Conservation (phyloP, 2,329 filamentous ascomycete species). For the Calonectria montana region DNA sequence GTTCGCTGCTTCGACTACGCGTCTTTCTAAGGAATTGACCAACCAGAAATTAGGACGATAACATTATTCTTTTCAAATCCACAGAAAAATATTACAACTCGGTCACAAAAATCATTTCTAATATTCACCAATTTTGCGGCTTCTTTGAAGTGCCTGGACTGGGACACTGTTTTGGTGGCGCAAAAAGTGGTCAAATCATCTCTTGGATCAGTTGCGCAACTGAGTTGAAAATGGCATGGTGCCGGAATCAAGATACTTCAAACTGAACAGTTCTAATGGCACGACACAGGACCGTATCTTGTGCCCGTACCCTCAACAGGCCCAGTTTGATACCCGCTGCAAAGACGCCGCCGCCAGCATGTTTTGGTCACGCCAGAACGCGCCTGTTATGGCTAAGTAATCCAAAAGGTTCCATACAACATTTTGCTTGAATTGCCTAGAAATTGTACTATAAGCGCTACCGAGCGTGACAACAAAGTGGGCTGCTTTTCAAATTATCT, state of each 20-base stretch:
- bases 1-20: neutral
- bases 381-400: neutral
- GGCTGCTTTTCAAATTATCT: too few relatives aligned
- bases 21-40: neutral
- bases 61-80: neutral
- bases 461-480: too few relatives aligned
- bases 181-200: neutral
- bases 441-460: too few relatives aligned
- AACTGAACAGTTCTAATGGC: neutral
- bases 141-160: neutral
- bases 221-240: neutral
- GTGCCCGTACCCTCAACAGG: constrained; percentile 31
- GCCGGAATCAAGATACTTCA: neutral
- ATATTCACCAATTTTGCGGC: neutral
- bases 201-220: neutral
- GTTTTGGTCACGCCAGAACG: neutral
- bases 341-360: neutral
- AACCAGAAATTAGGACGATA: neutral
- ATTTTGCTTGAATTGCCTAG: too few relatives aligned
- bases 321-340: neutral
- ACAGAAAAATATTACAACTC: neutral
- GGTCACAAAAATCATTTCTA: neutral
- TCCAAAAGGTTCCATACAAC: neutral
- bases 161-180: neutral
- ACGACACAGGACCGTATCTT: neutral